Evolutionary conservation across 805 yeast species (phyloP), one percentile per base, ranked within the genome.

Genomic region (Candida odintsovae): DNA sequence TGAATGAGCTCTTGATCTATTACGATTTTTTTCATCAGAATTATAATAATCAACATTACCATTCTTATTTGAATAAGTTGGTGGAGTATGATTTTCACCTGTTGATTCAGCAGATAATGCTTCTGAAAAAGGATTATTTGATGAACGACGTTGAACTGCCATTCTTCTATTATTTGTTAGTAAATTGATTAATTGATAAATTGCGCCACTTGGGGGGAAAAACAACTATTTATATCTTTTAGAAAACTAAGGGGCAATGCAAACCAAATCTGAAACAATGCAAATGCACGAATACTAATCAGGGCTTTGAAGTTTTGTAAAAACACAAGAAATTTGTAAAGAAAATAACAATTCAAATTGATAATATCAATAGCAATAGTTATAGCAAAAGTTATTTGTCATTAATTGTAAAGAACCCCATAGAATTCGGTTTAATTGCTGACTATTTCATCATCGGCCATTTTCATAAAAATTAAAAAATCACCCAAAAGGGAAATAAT

Each of bases 41-140:
- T 45, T 65, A 64, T 46, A 64, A 53, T 51, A 61, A 51, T 56
- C 67, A 39, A 45, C 61, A 47, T 38, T 63, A 60, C 49, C 60
- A 55, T 48, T 61, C 62, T 57, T 70, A 60, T 62, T 55, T 8
- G 71, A 67, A 42, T 72, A 71, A n/a, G 60, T 50, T 22, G 64
- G 55, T 6, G 50, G 49, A 12, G 31, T 36, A 3, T 49, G 42
- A 43, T 68, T 63, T 50, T 64, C 69, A 51, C 63, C 62, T 2
- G 68, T 62, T 12, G 74, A 63, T 20, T 65, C 65, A 26, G 69
- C 68, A 16, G 71, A 67, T 51, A 71, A 58, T 21, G 78, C 76
- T 38, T 76, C 68, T 11, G 78, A 74, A 56, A 77, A 78, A 8
- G 83, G 82, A 53, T 77, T 78, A 57, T 76, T 77, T 21, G 78